These are phyloP conservation scores for Backusella luteola DNA, from an alignment of 192 early-diverging fungal genomes.

Conservation along the genomic window DNA sequence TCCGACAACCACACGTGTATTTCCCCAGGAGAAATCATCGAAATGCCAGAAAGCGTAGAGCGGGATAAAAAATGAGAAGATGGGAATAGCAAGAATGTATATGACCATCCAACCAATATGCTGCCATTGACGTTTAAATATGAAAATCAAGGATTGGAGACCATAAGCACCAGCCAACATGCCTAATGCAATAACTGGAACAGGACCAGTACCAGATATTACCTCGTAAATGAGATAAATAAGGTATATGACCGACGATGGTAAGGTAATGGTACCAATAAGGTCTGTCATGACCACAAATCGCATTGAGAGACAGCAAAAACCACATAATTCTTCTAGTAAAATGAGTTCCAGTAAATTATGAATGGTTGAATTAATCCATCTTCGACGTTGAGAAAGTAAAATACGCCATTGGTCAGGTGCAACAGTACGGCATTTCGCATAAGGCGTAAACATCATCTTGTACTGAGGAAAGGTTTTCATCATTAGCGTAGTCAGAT, in stretches of 20 bases:
- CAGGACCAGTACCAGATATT: conserved; percentile 49
- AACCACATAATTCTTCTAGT: conserved; percentile 93
- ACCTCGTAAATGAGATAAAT: conserved; percentile 75
- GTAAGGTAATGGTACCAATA: conserved; percentile 90
- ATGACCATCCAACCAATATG: conserved; percentile 92
- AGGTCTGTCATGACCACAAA: conserved; percentile 96
- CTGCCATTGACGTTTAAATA: conserved; percentile 70
- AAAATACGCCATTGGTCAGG: conserved; percentile 94
- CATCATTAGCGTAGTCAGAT: conserved; percentile 88
- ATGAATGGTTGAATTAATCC: conserved; percentile 99
- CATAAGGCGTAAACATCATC: conserved; percentile 90
- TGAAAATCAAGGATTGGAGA: conserved; percentile 85
- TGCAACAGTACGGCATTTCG: conserved; percentile 89
- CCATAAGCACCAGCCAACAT: conserved; percentile 89
- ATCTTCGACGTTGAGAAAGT: conserved; percentile 96
- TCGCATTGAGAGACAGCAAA: conserved; percentile 95
- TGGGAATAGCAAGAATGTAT: conserved; percentile 71
- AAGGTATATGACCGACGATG: conserved; percentile 86
- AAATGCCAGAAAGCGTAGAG: conserved; percentile 96
- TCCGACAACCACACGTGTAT: conserved; percentile 50
- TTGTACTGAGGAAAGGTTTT: conserved; percentile 98
- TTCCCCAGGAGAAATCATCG: conserved; percentile 99
- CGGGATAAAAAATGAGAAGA: conserved; percentile 66
- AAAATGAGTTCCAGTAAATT: conserved; percentile 93
- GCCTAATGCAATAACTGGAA: conserved; percentile 81